These are phyloP conservation scores for Gossypium arboreum DNA, from an alignment of 345 rosid species.

Conservation along the genomic window DNA sequence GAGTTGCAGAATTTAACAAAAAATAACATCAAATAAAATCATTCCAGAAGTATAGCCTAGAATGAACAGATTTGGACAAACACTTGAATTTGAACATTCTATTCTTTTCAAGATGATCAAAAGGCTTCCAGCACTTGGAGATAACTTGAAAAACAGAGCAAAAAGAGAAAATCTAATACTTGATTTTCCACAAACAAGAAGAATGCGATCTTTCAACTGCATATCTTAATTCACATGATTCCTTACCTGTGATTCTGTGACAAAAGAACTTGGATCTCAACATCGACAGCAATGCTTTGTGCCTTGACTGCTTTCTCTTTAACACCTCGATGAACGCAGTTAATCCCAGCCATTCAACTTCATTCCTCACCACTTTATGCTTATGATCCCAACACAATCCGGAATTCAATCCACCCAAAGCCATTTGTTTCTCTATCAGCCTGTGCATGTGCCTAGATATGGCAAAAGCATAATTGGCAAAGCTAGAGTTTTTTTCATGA, in stretches of 20 bases:
- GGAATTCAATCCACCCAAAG: constrained; percentile 22
- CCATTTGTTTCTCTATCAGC: constrained; percentile 55
- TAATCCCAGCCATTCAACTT: constrained; percentile 79
- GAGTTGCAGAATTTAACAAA: too few relatives aligned
- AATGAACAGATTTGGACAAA: too few relatives aligned
- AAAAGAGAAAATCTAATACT: constrained; percentile 32
- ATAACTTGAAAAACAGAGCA: too few relatives aligned
- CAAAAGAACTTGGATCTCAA: constrained; percentile 35
- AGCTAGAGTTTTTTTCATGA: not conserved
- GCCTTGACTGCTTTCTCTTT: constrained; percentile 58
- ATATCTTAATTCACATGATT: constrained; percentile 39
- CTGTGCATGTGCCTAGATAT: constrained; percentile 45
- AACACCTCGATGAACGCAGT: constrained; percentile 56
- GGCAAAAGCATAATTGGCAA: not conserved
- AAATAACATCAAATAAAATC: too few relatives aligned
- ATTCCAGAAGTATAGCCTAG: too few relatives aligned
- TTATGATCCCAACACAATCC: constrained; percentile 34
- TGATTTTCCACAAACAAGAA: constrained; percentile 60
- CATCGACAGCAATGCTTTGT: constrained; percentile 37
- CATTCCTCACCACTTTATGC: constrained; percentile 30
- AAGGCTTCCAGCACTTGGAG: too few relatives aligned
- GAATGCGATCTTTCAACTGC: constrained; percentile 63
- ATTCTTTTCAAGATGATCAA: too few relatives aligned
- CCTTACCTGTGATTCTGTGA: constrained; percentile 26
- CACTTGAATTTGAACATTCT: too few relatives aligned